Evolutionary conservation across 78 protist genomes (phyloP), one percentile per base, ranked within the genome.

Genomic region (Emiliania huxleyi): DNA sequence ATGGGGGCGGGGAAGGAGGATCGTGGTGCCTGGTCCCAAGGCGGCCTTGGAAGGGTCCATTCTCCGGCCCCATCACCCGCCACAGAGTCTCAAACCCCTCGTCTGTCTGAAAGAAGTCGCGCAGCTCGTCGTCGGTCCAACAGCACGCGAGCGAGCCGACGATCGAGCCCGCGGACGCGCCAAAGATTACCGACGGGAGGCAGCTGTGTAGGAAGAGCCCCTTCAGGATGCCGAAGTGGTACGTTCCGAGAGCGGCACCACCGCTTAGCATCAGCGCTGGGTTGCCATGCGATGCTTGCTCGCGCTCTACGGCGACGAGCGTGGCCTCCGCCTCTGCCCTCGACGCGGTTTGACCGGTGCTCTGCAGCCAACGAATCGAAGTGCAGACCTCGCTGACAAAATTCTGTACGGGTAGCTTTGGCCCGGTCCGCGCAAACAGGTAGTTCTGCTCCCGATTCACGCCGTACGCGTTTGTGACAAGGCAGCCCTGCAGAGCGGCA

Each of bases 151-250:
- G 42, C 43, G 96, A 87, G 18, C 95, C 95, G 22, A 95, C 69
- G 25, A 95, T 79, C 3, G 96, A 87, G 21, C 96, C 96, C 4
- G 90, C 94, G 37, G 94, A 90, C 26, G 94, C 52, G 42, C 96
- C 96, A 1, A 92, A 95, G 37, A 95, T 83, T 19, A 95, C 83
- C 37, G 69, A 49, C 33, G 95, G 95, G 5, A 93, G 95, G 33
- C 42, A 0, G 42, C 37, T 0, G 37, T 40, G 48, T 25, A 73
- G 87, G 90, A 62, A 40, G 75, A 93, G 92, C 38, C 87, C 92
- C 52, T 75, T 69, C 73, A 93, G 12, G 23, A 91, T 81, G 23
- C 93, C 93, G 35, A 71, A 75, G 93, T 91, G 93, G 71, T 46
- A 91, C 42, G 35, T 40, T 87, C 88, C 95, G 23, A 88, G 33